Conservation (phyloP, 2,329 filamentous ascomycete genomes). For the Myrmaecium sp. region DNA sequence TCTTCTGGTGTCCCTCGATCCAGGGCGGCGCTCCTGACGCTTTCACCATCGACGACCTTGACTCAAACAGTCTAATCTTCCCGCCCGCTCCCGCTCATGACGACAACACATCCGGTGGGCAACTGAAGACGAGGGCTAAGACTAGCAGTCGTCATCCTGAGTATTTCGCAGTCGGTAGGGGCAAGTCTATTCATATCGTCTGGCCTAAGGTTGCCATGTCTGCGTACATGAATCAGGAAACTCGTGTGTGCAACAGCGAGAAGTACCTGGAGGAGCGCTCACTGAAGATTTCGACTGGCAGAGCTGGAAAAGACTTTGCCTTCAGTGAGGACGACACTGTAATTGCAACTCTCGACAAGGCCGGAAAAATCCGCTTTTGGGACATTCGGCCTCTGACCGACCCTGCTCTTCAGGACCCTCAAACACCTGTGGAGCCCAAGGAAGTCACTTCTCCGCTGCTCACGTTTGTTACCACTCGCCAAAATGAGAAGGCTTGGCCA, state of each 20-base stretch:
- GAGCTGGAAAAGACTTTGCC: constrained; percentile 93
- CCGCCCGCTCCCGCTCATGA: constrained; percentile 75
- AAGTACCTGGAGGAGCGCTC: constrained; percentile 73
- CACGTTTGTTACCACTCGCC: constrained; percentile 71
- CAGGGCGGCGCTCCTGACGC: constrained; percentile 57
- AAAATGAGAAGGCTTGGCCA: constrained; percentile 88
- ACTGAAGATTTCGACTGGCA: constrained; percentile 88
- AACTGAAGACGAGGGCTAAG: constrained; percentile 88
- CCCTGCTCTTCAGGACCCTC: constrained; percentile 23
- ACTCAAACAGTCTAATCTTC: constrained; percentile 75
- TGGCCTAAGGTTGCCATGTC: constrained; percentile 40
- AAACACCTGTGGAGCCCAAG: constrained; percentile 32
- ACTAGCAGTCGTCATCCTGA: constrained; percentile 78
- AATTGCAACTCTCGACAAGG: constrained; percentile 92
- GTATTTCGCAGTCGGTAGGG: constrained; percentile 87
- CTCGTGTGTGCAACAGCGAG: constrained; percentile 62
- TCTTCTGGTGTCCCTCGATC: constrained; percentile 84
- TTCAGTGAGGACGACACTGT: constrained; percentile 95
- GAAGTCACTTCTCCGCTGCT: constrained; percentile 77
- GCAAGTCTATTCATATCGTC: constrained; percentile 89
- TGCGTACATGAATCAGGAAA: constrained; percentile 32
- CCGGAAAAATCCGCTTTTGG: constrained; percentile 94
- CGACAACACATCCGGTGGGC: constrained; percentile 77
- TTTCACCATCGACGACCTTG: constrained; percentile 60
- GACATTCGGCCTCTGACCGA: constrained; percentile 67